Conservation (phyloP, 1,139 yeast genomes). For the Petasospora rhodanensis region DNA sequence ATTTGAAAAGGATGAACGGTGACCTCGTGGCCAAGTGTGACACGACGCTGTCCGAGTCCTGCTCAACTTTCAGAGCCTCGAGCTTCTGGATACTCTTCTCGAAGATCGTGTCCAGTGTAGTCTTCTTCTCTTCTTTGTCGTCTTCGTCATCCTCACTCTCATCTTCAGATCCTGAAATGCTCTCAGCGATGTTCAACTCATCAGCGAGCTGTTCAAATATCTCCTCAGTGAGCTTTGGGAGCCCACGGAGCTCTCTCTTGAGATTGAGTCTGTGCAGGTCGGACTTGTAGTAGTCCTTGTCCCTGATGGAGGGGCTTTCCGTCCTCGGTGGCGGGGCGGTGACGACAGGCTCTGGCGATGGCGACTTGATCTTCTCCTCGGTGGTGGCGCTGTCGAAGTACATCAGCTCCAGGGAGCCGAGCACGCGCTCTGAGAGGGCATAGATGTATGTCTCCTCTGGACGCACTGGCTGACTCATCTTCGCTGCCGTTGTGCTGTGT, state of each 20-base stretch:
- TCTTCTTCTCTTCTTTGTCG: constrained; percentile 25
- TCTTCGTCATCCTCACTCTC: constrained; percentile 20
- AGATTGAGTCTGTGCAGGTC: constrained; percentile 61
- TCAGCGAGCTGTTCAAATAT: constrained; percentile 58
- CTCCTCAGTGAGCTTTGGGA: constrained; percentile 46
- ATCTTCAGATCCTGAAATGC: constrained; percentile 54
- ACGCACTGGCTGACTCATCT: neutral
- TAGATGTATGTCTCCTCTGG: constrained; percentile 49
- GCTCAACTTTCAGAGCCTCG: constrained; percentile 20
- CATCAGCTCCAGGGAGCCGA: constrained; percentile 48
- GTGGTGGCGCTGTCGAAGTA: constrained; percentile 50
- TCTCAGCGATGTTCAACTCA: constrained; percentile 47
- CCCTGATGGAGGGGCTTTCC: constrained; percentile 17
- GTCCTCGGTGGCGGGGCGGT: constrained; percentile 10
- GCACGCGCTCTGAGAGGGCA: constrained; percentile 39
- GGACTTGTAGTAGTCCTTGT: constrained; percentile 51
- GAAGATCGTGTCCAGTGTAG: constrained; percentile 33
- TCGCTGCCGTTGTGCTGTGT: too few species aligned
- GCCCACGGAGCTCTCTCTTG: constrained; percentile 46
- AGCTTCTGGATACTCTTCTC: constrained; percentile 30
- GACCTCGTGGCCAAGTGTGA: constrained; percentile 61
- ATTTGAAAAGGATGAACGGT: constrained; percentile 54
- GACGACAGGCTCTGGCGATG: too few species aligned
- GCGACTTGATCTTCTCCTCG: constrained; percentile 28
- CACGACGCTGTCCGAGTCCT: constrained; percentile 32